Evolutionary conservation across 805 yeast genomes (phyloP), one percentile per base, ranked within the genome.

Genomic region (Candida endomychidarum): DNA sequence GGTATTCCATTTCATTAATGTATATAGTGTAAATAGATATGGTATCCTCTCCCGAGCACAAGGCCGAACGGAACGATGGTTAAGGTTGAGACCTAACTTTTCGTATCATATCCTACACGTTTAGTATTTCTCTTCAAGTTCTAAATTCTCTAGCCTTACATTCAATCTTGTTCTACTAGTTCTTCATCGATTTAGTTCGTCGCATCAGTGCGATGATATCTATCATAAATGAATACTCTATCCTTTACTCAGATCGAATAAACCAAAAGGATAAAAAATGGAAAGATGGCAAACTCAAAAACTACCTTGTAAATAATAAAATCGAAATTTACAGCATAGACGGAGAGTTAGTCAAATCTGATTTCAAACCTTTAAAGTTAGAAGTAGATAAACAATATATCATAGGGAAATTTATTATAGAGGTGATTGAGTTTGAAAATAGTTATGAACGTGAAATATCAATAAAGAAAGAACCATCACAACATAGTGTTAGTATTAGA

Each of bases 1-100:
- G 96, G 96, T 6, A 61, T 90, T 38, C 95, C 96, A 40, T 86
- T 90, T 69, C 55, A 52, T 47, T 45, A 41, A 38, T 38, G 37
- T 38, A 38, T 8, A 38, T 32, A 32, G 42, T 33, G 32, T 33
- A 22, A 26, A 38, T 26, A 37, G 5, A 20, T n/a, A n/a, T n/a
- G n/a, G n/a, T n/a, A n/a, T n/a, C n/a, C n/a, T n/a, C n/a, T n/a
- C n/a, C n/a, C n/a, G n/a, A n/a, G n/a, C n/a, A n/a, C n/a, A n/a
- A n/a, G n/a, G n/a, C n/a, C n/a, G n/a, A n/a, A n/a, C n/a, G n/a
- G n/a, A n/a, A n/a, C n/a, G n/a, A n/a, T n/a, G n/a, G n/a, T n/a
- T n/a, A n/a, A n/a, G n/a, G n/a, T n/a, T n/a, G n/a, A n/a, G n/a
- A n/a, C n/a, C n/a, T n/a, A n/a, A n/a, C n/a, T n/a, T n/a, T n/a